These are phyloP conservation scores for Diplogelasinospora grovesii DNA, from an alignment of 495 filamentous ascomycete species.

Conservation along the genomic window DNA sequence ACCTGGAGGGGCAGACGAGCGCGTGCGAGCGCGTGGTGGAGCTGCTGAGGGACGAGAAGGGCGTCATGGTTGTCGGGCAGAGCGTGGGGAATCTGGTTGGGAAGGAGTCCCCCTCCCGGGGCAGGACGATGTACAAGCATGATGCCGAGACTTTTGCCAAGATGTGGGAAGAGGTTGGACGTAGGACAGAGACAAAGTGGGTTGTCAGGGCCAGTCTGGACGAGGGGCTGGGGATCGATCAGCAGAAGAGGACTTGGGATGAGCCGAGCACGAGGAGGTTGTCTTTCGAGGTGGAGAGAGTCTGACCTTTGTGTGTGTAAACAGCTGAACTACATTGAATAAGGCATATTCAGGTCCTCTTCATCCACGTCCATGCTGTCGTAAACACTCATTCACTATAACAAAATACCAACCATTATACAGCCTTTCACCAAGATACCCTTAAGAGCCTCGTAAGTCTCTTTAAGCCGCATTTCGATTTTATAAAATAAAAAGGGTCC, in stretches of 20 bases:
- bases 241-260: constrained; percentile 17
- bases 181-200: constrained; percentile 34
- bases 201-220: constrained; percentile 15
- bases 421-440: too few relatives aligned
- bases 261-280: constrained; percentile 18
- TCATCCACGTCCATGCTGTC: too few relatives aligned
- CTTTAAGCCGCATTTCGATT: too few relatives aligned
- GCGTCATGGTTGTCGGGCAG: constrained; percentile 35
- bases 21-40: constrained; percentile 29
- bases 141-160: constrained; percentile 34
- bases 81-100: constrained; percentile 30
- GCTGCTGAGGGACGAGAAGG: constrained; percentile 26
- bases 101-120: constrained; percentile 8
- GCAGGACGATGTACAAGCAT: constrained; percentile 30
- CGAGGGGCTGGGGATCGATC: constrained; percentile 14
- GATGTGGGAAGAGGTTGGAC: constrained; percentile 38
- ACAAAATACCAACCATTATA: too few relatives aligned
- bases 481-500: too few relatives aligned
- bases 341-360: too few relatives aligned
- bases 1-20: constrained; percentile 32
- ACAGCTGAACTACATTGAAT: too few relatives aligned
- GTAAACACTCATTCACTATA: too few relatives aligned
- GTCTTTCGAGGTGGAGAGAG: constrained; percentile 17
- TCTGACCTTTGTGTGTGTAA: too few relatives aligned
- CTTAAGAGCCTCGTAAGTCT: too few relatives aligned